These are phyloP conservation scores for Pleurotus pulmonarius DNA, from an alignment of 768 basidiomycete species.

Conservation along the genomic window DNA sequence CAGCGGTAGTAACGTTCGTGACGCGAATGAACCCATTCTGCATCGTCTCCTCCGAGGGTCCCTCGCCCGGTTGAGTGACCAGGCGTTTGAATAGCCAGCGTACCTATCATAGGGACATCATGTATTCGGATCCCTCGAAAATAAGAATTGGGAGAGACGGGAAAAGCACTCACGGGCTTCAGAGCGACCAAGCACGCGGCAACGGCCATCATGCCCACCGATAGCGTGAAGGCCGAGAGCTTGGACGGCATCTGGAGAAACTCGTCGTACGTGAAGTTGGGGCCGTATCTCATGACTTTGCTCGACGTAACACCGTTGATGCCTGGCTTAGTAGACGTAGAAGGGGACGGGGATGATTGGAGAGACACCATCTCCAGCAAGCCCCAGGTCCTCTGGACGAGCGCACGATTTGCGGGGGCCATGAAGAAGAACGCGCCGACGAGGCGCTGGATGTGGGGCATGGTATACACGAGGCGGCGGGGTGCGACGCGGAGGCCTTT, in stretches of 20 bases:
- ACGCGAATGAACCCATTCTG: constrained; percentile 57
- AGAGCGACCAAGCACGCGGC: constrained; percentile 17
- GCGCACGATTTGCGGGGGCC: constrained; percentile 32
- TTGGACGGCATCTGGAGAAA: constrained; percentile 41
- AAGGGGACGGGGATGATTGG: neutral
- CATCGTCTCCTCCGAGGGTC: constrained; percentile 60
- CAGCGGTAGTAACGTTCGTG: constrained; percentile 69
- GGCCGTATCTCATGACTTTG: constrained; percentile 49
- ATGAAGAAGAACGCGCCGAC: constrained; percentile 38
- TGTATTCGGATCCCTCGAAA: neutral
- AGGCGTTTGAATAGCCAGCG: constrained; percentile 53
- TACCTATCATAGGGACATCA: constrained; percentile 34
- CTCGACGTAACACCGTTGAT: constrained; percentile 10
- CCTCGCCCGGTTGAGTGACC: constrained; percentile 52
- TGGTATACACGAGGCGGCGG: constrained; percentile 31
- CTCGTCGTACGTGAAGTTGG: constrained; percentile 75
- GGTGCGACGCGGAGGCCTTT: constrained; percentile 8
- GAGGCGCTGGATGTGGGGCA: constrained; percentile 27
- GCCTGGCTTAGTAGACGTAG: neutral
- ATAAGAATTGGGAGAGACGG: neutral
- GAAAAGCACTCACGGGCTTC: constrained; percentile 32
- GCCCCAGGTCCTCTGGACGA: constrained; percentile 46
- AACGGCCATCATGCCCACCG: constrained; percentile 29
- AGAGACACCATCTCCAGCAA: constrained; percentile 32
- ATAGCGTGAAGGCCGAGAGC: constrained; percentile 33